Base-by-base conservation (phyloP, 1,139 yeast species). In the Ashbya aceris region DNA sequence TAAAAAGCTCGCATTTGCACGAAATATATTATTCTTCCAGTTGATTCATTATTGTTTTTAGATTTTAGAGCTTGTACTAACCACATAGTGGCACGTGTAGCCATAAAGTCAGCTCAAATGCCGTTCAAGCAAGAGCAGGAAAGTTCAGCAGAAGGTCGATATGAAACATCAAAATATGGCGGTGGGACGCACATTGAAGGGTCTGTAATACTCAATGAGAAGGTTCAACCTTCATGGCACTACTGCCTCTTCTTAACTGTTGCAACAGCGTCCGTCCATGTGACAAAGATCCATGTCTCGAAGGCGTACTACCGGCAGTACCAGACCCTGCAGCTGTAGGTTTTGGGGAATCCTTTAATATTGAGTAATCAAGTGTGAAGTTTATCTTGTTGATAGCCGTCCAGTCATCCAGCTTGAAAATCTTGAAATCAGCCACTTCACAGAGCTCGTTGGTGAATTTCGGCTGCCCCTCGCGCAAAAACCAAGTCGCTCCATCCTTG, bases 391-490 rank as follows among this genome's bases (percentile, higher is more conserved):
- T 65, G n/a, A 56, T 52, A 8, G 61, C 64, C 13, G 62, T 56
- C 74, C 74, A 69, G 39, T 61, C 67, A 39, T 58, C 63, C 31
- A 68, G 61, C 48, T 66, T 68, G 49, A 69, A 69, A 12, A 68
- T 58, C 45, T 63, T 64, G 50, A 58, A 68, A 45, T 68, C 70
- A 14, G 69, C 70, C 30, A 67, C 50, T 47, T 65, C 70, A 45
- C 59, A 66, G 11, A 49, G 51, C 36, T 66, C 70, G 31, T 64
- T 66, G 26, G 55, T 49, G 35, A 62, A 56, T 40, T 62, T 62
- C 7, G 63, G 57, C 33, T 59, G 61, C 14, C 66, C 60, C 38
- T 60, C 66, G 34, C 69, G 60, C 41, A 66, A 62, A 43, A 61
- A 64, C 74, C 74, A 69, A 50, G 60, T 49, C 11, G 54, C 60